Conservation (phyloP, 1,284 basidiomycete genomes). For the Moesziomyces globuligerus region DNA sequence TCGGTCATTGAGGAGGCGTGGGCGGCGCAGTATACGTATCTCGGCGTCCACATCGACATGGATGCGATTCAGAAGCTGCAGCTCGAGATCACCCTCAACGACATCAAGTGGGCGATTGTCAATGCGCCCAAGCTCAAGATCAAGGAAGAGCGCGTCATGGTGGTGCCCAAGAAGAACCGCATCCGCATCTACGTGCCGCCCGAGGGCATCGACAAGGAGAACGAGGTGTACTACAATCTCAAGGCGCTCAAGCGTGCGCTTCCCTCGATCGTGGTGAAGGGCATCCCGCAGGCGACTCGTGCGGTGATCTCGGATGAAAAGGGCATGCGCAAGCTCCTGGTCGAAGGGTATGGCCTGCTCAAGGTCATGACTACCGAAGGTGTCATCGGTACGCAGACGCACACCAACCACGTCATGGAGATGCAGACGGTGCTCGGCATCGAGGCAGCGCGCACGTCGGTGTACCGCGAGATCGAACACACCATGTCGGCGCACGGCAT, state of each 20-base stretch:
- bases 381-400: conserved; percentile 89
- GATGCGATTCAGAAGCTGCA: conserved; percentile 90
- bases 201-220: conserved; percentile 73
- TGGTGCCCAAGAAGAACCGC: conserved; percentile 74
- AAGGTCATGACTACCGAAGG: conserved; percentile 98
- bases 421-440: conserved; percentile 93
- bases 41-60: conserved; percentile 91
- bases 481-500: conserved; percentile 98
- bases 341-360: conserved; percentile 91
- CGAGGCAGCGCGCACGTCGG: conserved; percentile 92
- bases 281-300: conserved; percentile 59
- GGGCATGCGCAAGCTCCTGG: conserved; percentile 62
- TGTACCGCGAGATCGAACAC: conserved; percentile 93
- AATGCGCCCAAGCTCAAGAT: conserved; percentile 90
- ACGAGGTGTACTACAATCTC: conserved; percentile 68
- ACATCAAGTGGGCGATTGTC: conserved; percentile 91
- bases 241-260: conserved; percentile 65
- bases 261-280: conserved; percentile 64
- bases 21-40: conserved; percentile 89
- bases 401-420: conserved; percentile 98
- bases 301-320: conserved; percentile 67
- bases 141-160: conserved; percentile 74
- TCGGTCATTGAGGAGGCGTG: conserved; percentile 94
- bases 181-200: conserved; percentile 80
- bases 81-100: conserved; percentile 91